Percentiles rank a stretch among this genome's conserved stretches.
Conservation (phyloP, 768 basidiomycete genomes). For the Termitomyces sp. region DNA sequence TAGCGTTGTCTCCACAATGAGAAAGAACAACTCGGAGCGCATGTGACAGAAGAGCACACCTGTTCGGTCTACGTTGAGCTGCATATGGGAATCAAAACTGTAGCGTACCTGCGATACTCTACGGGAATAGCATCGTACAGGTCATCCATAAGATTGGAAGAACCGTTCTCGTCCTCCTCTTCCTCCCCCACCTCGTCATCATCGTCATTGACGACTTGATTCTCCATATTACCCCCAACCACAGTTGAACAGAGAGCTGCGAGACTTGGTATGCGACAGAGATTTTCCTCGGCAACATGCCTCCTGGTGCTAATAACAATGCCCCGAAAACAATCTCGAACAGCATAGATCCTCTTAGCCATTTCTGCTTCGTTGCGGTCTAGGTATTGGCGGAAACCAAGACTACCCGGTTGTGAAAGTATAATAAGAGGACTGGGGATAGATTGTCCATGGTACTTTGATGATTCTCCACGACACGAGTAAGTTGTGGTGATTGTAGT, state of each 20-base stretch:
- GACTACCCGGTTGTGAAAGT: constrained; percentile 36
- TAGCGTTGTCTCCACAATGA: constrained; percentile 40
- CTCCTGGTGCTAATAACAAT: constrained; percentile 37
- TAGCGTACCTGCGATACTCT: constrained; percentile 50
- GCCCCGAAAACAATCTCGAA: constrained; percentile 57
- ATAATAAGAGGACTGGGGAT: constrained; percentile 31
- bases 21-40: constrained; percentile 48
- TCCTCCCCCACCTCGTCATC: constrained; percentile 17
- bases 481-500: not conserved
- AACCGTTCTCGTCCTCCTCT: constrained; percentile 26
- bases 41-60: constrained; percentile 51
- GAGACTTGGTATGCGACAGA: constrained; percentile 31
- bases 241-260: constrained; percentile 46
- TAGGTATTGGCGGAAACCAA: constrained; percentile 31
- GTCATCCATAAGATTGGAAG: constrained; percentile 28
- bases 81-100: not conserved
- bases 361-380: constrained; percentile 35
- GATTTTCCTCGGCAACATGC: not conserved
- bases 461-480: not conserved
- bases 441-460: not conserved
- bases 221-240: constrained; percentile 46
- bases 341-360: constrained; percentile 47
- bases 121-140: constrained; percentile 54
- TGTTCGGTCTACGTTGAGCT: constrained; percentile 18
- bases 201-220: constrained; percentile 19